These are phyloP conservation scores for Globisporangium sylvaticum DNA, from an alignment of 352 stramenopile genomes.

Conservation along the genomic window DNA sequence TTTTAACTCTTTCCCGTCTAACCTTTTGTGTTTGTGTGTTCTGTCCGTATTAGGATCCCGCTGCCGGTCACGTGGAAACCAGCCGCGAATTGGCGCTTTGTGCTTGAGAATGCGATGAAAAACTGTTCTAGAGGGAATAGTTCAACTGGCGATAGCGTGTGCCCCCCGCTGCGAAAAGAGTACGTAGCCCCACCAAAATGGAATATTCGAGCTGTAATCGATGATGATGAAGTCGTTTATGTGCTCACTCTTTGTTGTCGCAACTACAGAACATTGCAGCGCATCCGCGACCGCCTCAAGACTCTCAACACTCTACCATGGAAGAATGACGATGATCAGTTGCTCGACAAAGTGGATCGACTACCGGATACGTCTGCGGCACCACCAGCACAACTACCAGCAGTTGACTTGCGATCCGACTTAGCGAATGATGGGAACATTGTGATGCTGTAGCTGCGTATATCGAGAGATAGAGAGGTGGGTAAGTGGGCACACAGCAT, in stretches of 20 bases:
- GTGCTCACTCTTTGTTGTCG: too few species aligned
- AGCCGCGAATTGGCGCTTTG: conserved; percentile 69
- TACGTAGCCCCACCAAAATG: conserved; percentile 18
- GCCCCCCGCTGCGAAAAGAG: conserved; percentile 31
- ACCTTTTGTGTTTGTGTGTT: neutral
- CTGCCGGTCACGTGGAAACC: conserved; percentile 53
- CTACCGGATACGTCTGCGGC: conserved; percentile 3
- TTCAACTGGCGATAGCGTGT: conserved; percentile 13
- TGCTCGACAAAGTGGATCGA: conserved; percentile 32
- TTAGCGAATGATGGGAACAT: conserved; percentile 17
- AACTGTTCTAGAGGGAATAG: neutral
- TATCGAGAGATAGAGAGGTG: neutral
- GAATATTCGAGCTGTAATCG: neutral
- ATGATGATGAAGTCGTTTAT: too few species aligned
- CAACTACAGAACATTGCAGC: conserved; percentile 55
- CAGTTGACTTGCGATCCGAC: neutral
- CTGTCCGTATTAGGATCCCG: conserved; percentile 29
- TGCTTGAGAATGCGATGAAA: conserved; percentile 46
- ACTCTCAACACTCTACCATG: conserved; percentile 48
- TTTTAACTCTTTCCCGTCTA: neutral
- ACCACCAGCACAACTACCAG: neutral
- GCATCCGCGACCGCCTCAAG: conserved; percentile 60
- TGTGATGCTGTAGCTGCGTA: neutral
- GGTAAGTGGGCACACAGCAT: neutral
- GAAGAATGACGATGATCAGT: conserved; percentile 41